A percentile compares a stretch with the other conserved stretches of the same genome.
Conservation (phyloP, 2,329 filamentous ascomycete genomes). For the Venturia nashicola region DNA sequence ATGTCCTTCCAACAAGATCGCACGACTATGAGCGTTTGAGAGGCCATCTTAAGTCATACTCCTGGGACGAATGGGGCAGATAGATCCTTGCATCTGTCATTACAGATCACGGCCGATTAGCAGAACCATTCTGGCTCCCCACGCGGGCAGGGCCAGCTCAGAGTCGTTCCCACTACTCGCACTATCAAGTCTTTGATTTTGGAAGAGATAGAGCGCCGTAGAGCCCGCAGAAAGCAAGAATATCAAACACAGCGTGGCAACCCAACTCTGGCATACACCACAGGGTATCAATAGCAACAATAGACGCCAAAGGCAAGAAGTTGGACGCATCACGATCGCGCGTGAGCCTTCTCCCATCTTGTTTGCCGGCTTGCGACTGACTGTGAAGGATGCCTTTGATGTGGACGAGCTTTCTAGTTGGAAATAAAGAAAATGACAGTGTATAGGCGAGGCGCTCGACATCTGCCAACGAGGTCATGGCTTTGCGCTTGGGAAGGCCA, state of each 20-base stretch:
- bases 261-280: background rate
- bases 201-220: too few relatives aligned
- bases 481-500: background rate
- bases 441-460: conserved; percentile 12
- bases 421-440: background rate
- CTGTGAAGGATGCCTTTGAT: conserved; percentile 46
- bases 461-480: background rate
- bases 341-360: conserved; percentile 49
- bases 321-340: conserved; percentile 48
- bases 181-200: too few relatives aligned
- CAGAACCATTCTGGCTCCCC: too few relatives aligned
- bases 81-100: conserved; percentile 31
- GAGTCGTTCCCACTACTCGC: too few relatives aligned
- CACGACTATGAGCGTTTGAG: conserved; percentile 33
- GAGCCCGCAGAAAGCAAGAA: too few relatives aligned
- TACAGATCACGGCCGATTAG: conserved; percentile 31
- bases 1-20: conserved; percentile 24
- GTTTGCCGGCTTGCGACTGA: conserved; percentile 47
- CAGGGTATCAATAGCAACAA: conserved; percentile 29
- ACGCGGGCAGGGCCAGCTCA: too few relatives aligned
- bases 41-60: conserved; percentile 30
- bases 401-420: conserved; percentile 37
- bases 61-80: conserved; percentile 29
- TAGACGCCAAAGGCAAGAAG: conserved; percentile 20
- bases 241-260: too few relatives aligned